Base-by-base conservation (phyloP, 2,329 filamentous ascomycete genomes). In the Grosmannia clavigera region DNA sequence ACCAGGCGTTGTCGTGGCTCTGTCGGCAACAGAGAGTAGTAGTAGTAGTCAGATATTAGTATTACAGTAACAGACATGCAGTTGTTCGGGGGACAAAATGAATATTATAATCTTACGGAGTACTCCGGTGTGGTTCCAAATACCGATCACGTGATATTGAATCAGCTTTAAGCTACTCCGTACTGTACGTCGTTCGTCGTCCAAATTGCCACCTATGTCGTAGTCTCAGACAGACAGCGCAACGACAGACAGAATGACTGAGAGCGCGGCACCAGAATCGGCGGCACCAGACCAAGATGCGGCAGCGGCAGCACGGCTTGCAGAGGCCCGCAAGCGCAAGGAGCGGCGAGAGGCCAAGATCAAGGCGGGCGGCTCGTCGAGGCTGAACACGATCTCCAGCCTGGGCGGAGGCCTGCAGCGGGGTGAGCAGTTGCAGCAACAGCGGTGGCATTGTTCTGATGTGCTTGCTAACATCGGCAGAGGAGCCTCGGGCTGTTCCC, bases 261-360 rank as follows among this genome's bases (percentile, higher is more conserved):
- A 53, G 50, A 58, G n/a, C 31, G 25, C 48, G 22, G 27, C 48
- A 25, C n/a, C 46, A 10, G 11, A 25, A 14, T 5, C 19, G 38
- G 5, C 50, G 2, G 38, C 35, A 19, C 5, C 35, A 2, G 48
- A n/a, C 16, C 33, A 69, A n/a, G 75, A 77, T 55, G 78, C 81
- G 62, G 76, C 76, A 1, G 78, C 77, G 2, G 58, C 54, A 3
- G 31, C 43, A 22, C 53, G 58, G 33, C 25, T 57, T 35, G 75
- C 79, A 16, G 74, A 90, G 72, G 85, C 86, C 46, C 84, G 88
- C 55, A 77, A 90, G 61, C 86, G 89, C 66, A 89, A 90, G 71
- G 88, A 92, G 71, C 83, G 87, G 48, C 81, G 88, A 56, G 86
- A 90, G 70, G 88, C 87, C 61, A 92, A 92, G 77, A 84, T 92